Evolutionary conservation across 2,329 filamentous ascomycete species (phyloP), one percentile per base, ranked within the genome.

Genomic region (Verticillium zaregamsianum): DNA sequence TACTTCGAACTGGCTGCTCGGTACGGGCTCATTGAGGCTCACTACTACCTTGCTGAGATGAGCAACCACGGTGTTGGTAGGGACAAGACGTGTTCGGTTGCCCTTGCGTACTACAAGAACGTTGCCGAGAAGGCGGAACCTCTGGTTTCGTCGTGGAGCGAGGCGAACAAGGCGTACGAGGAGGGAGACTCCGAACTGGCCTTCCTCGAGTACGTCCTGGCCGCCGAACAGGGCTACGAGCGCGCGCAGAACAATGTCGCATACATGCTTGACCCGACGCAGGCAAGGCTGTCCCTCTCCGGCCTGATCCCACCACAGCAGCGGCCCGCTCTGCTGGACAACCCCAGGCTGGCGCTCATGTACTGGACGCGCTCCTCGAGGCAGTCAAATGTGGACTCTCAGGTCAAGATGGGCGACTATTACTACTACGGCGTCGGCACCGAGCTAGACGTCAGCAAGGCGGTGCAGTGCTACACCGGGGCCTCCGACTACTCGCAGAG

Each of bases 341-440:
- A 87, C 67, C 77, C 84, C 1, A 72, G 75, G 5, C 76, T 97
- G 3, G 93, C 93, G 1, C 82, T 99, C 58, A 89, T 96, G 39
- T 95, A 97, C 77, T 99, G 93, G 92, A 97, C 94, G 0, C 88
- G 95, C 39, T 97, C 94, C 11, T 93, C 95, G 2, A 91, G 92
- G 67, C 96, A 99, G 73, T 86, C 89, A 56, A 99, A 99, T 67
- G 90, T 96, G 55, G 95, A 99, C 76, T 91, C 93, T 0, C 83
- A 97, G 65, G 91, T 99, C 66, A 99, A 99, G 78, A 97, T 98
- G 90, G 95, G 95, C 45, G 96, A 99, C 76, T 98, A 98, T 76
- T 98, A 99, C 74, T 87, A 96, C 35, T 78, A 86, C 61, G 95
- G 95, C 7, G 85, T 93, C 28, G 94, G 94, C 3, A 86, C 90